phyloP scores from a whole-genome alignment of 2,329 filamentous ascomycete genomes.

The Cercospora brassicicola region DNA sequence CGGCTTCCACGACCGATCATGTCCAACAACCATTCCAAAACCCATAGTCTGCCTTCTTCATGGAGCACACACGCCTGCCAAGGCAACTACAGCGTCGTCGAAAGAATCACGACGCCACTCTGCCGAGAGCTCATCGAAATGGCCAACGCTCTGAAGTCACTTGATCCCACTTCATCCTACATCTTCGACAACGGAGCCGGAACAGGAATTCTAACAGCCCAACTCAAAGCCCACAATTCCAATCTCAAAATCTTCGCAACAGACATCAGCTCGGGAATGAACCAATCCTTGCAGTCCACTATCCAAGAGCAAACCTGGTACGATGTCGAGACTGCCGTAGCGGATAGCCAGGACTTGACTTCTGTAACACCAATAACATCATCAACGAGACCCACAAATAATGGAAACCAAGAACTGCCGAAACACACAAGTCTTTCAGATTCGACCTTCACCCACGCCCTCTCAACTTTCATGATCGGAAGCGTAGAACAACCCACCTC shows the following conservation, averaged over 20 bases:
- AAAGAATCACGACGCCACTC: not conserved
- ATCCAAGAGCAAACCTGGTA: not conserved
- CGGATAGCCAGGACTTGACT: not conserved
- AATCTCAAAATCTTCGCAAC: not conserved
- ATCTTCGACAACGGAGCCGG: not conserved
- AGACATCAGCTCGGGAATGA: not conserved
- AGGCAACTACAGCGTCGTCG: not conserved
- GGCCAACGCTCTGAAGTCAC: not conserved
- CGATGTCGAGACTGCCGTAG: not conserved
- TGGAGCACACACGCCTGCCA: not conserved
- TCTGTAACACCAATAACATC: no score
- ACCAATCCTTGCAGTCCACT: not conserved
- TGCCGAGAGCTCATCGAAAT: not conserved
- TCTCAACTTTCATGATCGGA: not conserved
- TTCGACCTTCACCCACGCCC: not conserved
- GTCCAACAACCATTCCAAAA: no score
- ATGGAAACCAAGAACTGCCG: not conserved
- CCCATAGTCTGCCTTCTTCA: no score
- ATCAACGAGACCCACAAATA: no score
- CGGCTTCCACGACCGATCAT: no score
- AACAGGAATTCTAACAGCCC: not conserved
- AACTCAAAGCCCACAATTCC: not conserved
- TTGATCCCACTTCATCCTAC: not conserved
- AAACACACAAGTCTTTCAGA: not conserved
- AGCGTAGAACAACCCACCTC: not conserved